phyloP scores from a whole-genome alignment of 345 rosid genomes.

The Salix brachista region DNA sequence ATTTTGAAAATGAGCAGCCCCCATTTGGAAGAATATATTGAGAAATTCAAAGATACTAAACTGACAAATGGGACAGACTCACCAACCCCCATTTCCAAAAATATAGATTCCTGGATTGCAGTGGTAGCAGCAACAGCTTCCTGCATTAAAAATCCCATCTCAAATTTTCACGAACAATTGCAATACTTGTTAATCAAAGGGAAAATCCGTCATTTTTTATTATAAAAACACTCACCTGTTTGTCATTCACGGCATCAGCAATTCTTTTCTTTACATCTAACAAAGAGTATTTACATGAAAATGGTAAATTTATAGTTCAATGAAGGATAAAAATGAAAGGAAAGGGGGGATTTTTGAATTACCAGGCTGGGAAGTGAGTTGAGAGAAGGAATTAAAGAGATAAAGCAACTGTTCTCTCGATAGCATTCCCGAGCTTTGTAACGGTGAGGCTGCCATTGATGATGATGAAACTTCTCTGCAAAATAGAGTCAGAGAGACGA shows the following conservation, averaged over 20 bases:
- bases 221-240: conserved; percentile 42
- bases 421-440: conserved; percentile 54
- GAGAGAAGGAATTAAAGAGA: conserved; percentile 69
- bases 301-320: too few relatives aligned
- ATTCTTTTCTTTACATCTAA: conserved; percentile 77
- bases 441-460: conserved; percentile 4
- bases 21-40: neutral
- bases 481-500: neutral
- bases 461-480: too few relatives aligned
- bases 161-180: neutral
- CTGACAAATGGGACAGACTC: conserved; percentile 12
- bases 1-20: neutral
- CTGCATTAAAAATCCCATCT: conserved; percentile 26
- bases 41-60: neutral
- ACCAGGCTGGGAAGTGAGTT: conserved; percentile 62
- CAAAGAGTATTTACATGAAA: neutral
- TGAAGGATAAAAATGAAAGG: neutral
- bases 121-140: conserved; percentile 86
- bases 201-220: neutral
- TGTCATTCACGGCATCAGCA: conserved; percentile 68
- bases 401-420: conserved; percentile 56
- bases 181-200: neutral
- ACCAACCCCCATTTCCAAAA: conserved; percentile 84
- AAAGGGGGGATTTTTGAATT: neutral
- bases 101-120: conserved; percentile 62